Evolutionary conservation across 2,329 filamentous ascomycete genomes (phyloP).

Genomic region (Drechslerella dactyloides): DNA sequence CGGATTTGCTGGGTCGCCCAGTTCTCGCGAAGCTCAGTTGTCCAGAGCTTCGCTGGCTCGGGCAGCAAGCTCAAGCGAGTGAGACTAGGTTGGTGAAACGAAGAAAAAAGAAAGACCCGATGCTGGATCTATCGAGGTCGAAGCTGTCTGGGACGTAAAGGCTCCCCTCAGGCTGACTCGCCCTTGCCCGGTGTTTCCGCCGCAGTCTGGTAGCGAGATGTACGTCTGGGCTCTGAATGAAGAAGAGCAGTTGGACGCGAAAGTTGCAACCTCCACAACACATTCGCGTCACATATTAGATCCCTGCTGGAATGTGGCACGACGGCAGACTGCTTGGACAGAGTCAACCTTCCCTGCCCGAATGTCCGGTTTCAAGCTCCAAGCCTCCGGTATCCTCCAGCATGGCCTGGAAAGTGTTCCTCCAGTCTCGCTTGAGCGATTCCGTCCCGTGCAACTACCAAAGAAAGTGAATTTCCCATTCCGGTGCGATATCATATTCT

Average conservation of each 20-base stretch:
- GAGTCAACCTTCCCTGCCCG: conserved; percentile 6
- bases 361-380: neutral
- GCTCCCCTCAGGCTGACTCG: conserved; percentile 34
- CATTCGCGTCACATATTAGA: conserved; percentile 15
- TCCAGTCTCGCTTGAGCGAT: neutral
- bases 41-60: conserved; percentile 11
- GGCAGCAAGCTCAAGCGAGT: conserved; percentile 18
- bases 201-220: conserved; percentile 5
- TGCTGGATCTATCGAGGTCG: conserved; percentile 6
- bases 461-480: conserved; percentile 33
- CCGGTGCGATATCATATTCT: neutral
- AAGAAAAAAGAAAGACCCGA: conserved; percentile 26
- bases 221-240: no score
- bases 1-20: conserved; percentile 12
- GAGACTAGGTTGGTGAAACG: conserved; percentile 24
- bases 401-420: neutral
- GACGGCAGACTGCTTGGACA: conserved; percentile 16
- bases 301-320: conserved; percentile 33
- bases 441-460: neutral
- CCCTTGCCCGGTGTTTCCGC: conserved; percentile 22
- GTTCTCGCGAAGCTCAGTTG: neutral
- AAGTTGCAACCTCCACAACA: conserved; percentile 43
- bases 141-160: conserved; percentile 10
- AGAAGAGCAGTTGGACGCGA: neutral
- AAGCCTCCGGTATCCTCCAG: conserved; percentile 11